phyloP scores from a whole-genome alignment of 345 rosid species.

The Gossypium sturtianum region DNA sequence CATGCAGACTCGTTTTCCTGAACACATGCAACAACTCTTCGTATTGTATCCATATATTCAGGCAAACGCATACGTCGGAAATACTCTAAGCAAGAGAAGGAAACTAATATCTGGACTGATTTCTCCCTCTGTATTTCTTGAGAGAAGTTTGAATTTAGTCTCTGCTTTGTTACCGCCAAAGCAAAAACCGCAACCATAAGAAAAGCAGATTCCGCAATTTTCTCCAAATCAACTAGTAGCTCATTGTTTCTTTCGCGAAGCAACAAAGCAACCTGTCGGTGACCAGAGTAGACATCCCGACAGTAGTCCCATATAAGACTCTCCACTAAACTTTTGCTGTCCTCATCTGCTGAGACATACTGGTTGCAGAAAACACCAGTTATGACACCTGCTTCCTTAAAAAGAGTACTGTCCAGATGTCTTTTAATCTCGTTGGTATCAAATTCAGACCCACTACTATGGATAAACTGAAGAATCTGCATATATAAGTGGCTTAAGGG shows the following conservation, averaged over 20 bases:
- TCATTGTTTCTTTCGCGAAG: constrained; percentile 52
- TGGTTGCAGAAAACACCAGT: constrained; percentile 76
- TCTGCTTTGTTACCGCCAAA: constrained; percentile 66
- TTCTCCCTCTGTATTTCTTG: constrained; percentile 53
- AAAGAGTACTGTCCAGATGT: constrained; percentile 50
- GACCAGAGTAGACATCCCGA: constrained; percentile 63
- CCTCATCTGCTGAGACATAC: constrained; percentile 58
- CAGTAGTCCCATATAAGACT: constrained; percentile 70
- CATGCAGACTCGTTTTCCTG: constrained; percentile 75
- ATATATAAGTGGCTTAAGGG: constrained; percentile 51
- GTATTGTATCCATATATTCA: constrained; percentile 82
- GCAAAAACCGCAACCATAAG: constrained; percentile 86
- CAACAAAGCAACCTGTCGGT: constrained; percentile 54
- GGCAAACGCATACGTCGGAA: constrained; percentile 78
- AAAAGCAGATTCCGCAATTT: constrained; percentile 84
- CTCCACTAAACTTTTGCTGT: constrained; percentile 54
- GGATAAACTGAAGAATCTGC: constrained; percentile 21
- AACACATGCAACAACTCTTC: constrained; percentile 59
- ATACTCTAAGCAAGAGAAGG: constrained; percentile 81
- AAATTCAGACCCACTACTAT: constrained; percentile 16
- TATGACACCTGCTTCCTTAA: constrained; percentile 78
- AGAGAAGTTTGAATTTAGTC: constrained; percentile 41
- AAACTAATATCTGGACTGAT: constrained; percentile 60
- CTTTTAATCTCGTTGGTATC: constrained; percentile 35
- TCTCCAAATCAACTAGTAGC: constrained; percentile 60